These are phyloP conservation scores for Zarea fungicola DNA, from an alignment of 2,329 filamentous ascomycete genomes.

Conservation along the genomic window DNA sequence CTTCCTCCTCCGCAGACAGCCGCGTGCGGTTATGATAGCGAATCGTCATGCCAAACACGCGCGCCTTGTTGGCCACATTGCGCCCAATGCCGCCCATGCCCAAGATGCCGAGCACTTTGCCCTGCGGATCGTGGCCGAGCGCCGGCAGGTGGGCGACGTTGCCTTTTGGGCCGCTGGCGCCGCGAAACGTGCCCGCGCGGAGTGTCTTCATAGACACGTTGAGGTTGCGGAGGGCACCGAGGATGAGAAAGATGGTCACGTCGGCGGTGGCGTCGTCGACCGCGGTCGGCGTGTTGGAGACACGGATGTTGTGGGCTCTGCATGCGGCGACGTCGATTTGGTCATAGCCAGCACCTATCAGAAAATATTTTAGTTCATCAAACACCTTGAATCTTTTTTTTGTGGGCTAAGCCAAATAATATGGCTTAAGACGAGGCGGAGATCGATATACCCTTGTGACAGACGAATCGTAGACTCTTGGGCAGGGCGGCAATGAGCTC, in stretches of 20 bases:
- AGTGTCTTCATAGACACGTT: conserved; percentile 60
- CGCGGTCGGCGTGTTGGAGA: conserved; percentile 77
- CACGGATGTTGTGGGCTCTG: conserved; percentile 57
- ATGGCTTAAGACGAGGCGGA: too few relatives aligned
- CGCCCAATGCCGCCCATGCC: conserved; percentile 84
- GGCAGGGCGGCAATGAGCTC: conserved; percentile 60
- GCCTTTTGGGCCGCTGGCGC: conserved; percentile 24
- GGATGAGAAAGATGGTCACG: conserved; percentile 71
- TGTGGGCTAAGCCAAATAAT: too few relatives aligned
- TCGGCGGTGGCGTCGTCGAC: conserved; percentile 83
- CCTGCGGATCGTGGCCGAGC: conserved; percentile 70
- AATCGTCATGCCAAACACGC: conserved; percentile 69
- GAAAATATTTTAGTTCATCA: too few relatives aligned
- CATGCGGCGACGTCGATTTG: conserved; percentile 71
- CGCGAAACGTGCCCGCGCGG: conserved; percentile 64
- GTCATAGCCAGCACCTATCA: conserved; percentile 79
- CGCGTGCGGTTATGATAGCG: conserved; percentile 68
- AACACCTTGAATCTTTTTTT: too few relatives aligned
- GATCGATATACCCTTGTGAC: conserved; percentile 56
- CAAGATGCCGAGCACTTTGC: conserved; percentile 73
- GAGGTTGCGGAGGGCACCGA: conserved; percentile 73
- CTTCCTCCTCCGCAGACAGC: conserved; percentile 51
- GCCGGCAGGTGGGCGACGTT: conserved; percentile 39
- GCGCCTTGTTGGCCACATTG: conserved; percentile 68
- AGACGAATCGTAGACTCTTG: conserved; percentile 50